These are phyloP conservation scores for Xylaria longipes DNA, from an alignment of 495 filamentous ascomycete genomes.

Conservation along the genomic window DNA sequence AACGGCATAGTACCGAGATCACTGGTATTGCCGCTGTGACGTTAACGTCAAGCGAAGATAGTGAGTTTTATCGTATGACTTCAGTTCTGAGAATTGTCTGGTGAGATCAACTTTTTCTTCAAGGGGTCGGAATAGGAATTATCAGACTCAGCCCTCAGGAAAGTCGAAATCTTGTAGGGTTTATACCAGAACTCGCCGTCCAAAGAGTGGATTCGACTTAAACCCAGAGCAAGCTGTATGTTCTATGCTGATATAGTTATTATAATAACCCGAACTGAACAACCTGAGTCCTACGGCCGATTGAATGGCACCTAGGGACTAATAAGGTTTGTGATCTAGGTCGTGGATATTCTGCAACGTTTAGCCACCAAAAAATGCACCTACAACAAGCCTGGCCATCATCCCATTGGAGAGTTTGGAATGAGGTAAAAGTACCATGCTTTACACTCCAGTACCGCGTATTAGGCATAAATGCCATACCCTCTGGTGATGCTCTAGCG, in stretches of 20 bases:
- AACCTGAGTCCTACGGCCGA: neutral
- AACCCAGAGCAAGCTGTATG: neutral
- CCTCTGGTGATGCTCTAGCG: neutral
- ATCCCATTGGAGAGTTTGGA: neutral
- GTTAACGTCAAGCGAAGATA: neutral
- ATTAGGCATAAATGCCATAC: too few species aligned
- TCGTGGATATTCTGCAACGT: neutral
- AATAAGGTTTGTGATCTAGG: neutral
- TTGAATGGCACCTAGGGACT: too few species aligned
- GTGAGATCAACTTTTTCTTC: neutral
- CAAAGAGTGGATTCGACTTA: neutral
- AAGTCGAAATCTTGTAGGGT: neutral
- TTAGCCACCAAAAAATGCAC: neutral
- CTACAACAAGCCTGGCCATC: neutral
- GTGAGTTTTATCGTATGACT: neutral
- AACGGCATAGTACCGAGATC: neutral
- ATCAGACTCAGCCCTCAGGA: neutral
- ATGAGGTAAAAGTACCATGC: constrained; percentile 1
- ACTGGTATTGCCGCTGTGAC: neutral
- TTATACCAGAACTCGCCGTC: neutral
- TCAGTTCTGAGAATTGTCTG: neutral
- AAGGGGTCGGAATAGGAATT: neutral
- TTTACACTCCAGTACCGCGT: neutral
- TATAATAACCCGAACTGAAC: neutral
- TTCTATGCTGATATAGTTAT: neutral